Evolutionary conservation across 371 early-diverging fungal species (phyloP), one percentile per base, ranked within the genome.

Genomic region (Mortierella sp.): DNA sequence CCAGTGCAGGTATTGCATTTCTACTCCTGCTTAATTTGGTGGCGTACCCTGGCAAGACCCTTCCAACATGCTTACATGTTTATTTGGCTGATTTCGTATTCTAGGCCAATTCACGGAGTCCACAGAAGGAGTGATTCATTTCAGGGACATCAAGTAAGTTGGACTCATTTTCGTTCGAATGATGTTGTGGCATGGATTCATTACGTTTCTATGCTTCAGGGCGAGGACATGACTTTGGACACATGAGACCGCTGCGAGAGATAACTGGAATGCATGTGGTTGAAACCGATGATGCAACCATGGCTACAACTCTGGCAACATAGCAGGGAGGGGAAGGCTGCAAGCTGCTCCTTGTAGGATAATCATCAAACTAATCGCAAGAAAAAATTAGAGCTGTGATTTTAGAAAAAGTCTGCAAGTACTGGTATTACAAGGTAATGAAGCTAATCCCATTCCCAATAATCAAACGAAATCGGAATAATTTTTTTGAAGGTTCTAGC

Each of bases 341-440:
- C 40, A 13, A 40, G 6, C 40, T 40, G 40, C 40, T 40, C 40
- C 13, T 40, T 40, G 6, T 28, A 53, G 10, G 28, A 29, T 23
- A 53, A 28, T 28, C 2, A 23, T 29, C 29, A 2, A 53, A 26
- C 23, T 29, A 53, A 53, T 53, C 29, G 40, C 40, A 9, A 9
- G 40, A 40, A n/a, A 3, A 35, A 26, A 42, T 17, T 82, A 95
- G 96, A 76, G 98, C 94, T 19, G 87, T 92, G 32, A 90, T 97
- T n/a, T 86, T 98, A 43, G 96, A 97, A 65, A 92, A 93, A 66
- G 96, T 98, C 7, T 96, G 96, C 87, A 89, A 93, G 70, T 98
- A 97, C 82, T 88, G 97, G 53, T 92, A 94, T 81, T 95, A 92
- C 83, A 95, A 93, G 75, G 86, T 79, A 79, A 40, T 15, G 3